Base-by-base conservation (phyloP, 148 eudicot genomes). In the Simmondsia chinensis region DNA sequence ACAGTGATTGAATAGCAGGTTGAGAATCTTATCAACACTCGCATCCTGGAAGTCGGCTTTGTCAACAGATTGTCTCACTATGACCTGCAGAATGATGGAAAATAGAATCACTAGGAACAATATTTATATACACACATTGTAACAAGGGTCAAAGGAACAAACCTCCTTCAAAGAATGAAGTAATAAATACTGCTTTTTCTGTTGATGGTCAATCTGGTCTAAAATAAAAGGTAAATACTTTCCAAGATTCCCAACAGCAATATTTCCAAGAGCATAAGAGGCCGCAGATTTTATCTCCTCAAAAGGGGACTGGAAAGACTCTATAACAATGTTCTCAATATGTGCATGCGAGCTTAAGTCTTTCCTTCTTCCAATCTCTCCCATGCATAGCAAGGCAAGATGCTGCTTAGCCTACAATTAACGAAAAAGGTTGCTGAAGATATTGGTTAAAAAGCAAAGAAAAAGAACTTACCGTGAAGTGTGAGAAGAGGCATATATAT, bases 131-230 rank as follows among this genome's bases (percentile, higher is more conserved):
- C 7, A 13, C 21, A 29, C 7, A 18, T 21, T 5, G 29, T 4
- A n/a, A 8, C 21, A 28, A 46, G 12, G 19, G 18, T 9, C 24
- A 54, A 21, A 61, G 38, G 46, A 55, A 41, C 53, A 35, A 46
- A 91, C 96, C 99, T 93, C 99, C 60, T 93, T 93, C 57, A 93
- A 60, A 9, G 96, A 93, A 80, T 93, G 96, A 54, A 93, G 91
- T 31, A 86, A 63, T 42, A 93, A 59, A 65, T 93, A 93, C 35
- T 93, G 96, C 65, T 93, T 93, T 65, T 86, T 93, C 65, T 93
- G 96, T 70, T 93, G 99, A 55, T 86, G 74, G 63, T 93, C 96
- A 61, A 93, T 93, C 71, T 93, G 95, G 61, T 93, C 80, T 70
- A 93, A 55, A 57, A 93, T 86, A 57, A 93, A 93, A 20, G 99